phyloP scores from a whole-genome alignment of 116 monocot genomes.

The Phalaenopsis hybrid region DNA sequence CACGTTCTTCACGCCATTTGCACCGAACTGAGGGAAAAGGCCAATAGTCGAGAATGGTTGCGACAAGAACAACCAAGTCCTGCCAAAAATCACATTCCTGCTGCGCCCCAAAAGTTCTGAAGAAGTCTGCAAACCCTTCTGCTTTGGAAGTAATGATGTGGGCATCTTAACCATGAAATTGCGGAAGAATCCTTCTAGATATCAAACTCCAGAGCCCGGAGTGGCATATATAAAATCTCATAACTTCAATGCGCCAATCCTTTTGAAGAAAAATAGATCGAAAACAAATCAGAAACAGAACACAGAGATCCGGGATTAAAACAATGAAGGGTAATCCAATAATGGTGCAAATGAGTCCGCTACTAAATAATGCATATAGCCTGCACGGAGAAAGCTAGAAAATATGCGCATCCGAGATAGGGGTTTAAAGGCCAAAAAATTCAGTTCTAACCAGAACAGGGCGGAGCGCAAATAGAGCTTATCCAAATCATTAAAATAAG shows the following conservation, averaged over 20 bases:
- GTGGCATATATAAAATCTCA: slow-evolving; percentile 18
- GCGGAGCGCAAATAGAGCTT: too few species aligned
- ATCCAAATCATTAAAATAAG: too few species aligned
- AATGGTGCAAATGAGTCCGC: background rate
- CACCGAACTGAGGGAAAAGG: slow-evolving; percentile 12
- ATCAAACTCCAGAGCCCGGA: background rate
- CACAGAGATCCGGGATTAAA: background rate
- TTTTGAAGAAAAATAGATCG: background rate
- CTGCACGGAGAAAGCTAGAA: too few species aligned
- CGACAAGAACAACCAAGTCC: slow-evolving; percentile 28
- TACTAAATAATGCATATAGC: too few species aligned
- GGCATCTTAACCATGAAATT: slow-evolving; percentile 39
- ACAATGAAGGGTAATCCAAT: background rate
- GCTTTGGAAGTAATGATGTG: slow-evolving; percentile 23
- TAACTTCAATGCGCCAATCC: slow-evolving; percentile 5
- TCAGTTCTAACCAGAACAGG: too few species aligned
- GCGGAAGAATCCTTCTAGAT: background rate
- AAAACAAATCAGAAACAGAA: background rate
- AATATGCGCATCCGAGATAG: too few species aligned
- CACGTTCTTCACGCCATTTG: slow-evolving; percentile 11
- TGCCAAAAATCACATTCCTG: slow-evolving; percentile 28
- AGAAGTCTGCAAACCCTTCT: slow-evolving; percentile 37
- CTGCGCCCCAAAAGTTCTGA: slow-evolving; percentile 27
- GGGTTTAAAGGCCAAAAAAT: too few species aligned
- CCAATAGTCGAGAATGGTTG: slow-evolving; percentile 13